Conservation (phyloP, 495 filamentous ascomycete genomes). For the Talaromyces trachyspermus region DNA sequence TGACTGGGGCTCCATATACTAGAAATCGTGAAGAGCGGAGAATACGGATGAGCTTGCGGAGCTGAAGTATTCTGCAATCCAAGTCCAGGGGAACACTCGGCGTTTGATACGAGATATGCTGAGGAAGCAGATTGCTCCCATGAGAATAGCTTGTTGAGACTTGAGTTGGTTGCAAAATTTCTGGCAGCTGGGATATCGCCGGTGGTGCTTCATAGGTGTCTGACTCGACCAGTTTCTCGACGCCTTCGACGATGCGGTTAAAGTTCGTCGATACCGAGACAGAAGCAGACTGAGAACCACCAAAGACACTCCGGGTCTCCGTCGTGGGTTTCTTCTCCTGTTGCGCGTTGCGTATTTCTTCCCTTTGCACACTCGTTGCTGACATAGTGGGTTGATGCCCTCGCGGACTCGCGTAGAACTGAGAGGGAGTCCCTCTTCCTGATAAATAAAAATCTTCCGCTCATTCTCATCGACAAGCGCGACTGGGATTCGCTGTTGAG, state of each 20-base stretch:
- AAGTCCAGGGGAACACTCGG: conserved; percentile 32
- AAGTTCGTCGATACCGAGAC: conserved; percentile 43
- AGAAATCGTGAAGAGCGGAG: conserved; percentile 21
- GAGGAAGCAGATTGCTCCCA: conserved; percentile 4
- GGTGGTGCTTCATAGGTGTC: conserved; percentile 41
- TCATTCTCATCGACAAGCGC: conserved; percentile 38
- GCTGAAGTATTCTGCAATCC: conserved; percentile 19
- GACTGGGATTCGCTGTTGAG: conserved; percentile 35
- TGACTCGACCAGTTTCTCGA: conserved; percentile 52
- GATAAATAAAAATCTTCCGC: conserved; percentile 48
- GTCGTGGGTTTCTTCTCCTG: conserved; percentile 23
- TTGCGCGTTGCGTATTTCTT: conserved; percentile 32
- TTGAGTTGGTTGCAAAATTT: conserved; percentile 10
- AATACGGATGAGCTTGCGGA: conserved; percentile 28
- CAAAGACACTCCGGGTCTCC: conserved; percentile 32
- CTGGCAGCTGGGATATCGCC: conserved; percentile 14
- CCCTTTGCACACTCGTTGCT: conserved; percentile 34
- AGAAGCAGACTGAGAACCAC: conserved; percentile 40
- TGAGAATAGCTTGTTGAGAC: not conserved
- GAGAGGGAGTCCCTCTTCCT: conserved; percentile 48
- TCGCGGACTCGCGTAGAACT: conserved; percentile 38
- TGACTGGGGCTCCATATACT: conserved; percentile 43
- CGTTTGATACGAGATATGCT: conserved; percentile 15
- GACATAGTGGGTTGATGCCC: conserved; percentile 31
- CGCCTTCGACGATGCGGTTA: conserved; percentile 56